Percentiles rank a stretch among this genome's conserved stretches.
Conservation (phyloP, 2,329 filamentous ascomycete species). For the Colletotrichum lini region DNA sequence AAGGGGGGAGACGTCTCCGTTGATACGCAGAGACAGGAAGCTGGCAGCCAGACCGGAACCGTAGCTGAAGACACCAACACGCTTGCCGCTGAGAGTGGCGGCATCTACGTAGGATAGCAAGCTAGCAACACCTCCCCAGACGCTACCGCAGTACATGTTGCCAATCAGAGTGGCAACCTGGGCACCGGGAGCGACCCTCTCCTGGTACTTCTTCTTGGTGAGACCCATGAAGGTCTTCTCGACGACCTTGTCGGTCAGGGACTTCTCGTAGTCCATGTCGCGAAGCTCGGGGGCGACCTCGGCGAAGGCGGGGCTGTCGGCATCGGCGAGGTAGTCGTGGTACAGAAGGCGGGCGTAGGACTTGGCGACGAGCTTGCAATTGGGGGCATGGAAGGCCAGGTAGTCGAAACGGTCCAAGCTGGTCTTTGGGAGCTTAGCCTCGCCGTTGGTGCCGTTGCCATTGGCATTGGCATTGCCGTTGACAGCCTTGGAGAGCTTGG, state of each 20-base stretch:
- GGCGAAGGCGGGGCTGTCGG: slow-evolving; percentile 76
- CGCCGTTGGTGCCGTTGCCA: slow-evolving; percentile 49
- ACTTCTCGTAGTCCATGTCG: slow-evolving; percentile 84
- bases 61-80: slow-evolving; percentile 84
- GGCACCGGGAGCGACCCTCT: slow-evolving; percentile 81
- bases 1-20: slow-evolving; percentile 78
- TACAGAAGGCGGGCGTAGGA: slow-evolving; percentile 87
- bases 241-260: slow-evolving; percentile 83
- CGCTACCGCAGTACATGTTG: slow-evolving; percentile 78
- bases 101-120: slow-evolving; percentile 76
- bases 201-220: slow-evolving; percentile 87
- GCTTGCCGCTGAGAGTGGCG: slow-evolving; percentile 77
- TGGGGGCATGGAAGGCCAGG: slow-evolving; percentile 86
- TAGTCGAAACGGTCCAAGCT: slow-evolving; percentile 87
- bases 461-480: slow-evolving; percentile 69
- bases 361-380: slow-evolving; percentile 90
- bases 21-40: slow-evolving; percentile 81
- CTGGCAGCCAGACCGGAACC: slow-evolving; percentile 81
- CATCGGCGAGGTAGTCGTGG: slow-evolving; percentile 85
- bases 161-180: slow-evolving; percentile 84
- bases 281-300: slow-evolving; percentile 83
- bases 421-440: slow-evolving; percentile 65
- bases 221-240: slow-evolving; percentile 91
- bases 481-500: slow-evolving; percentile 68
- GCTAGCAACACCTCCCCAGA: slow-evolving; percentile 83